Evolutionary conservation across 1,284 basidiomycete genomes (phyloP), one percentile per base, ranked within the genome.

Genomic region (Rhodotorula mucilaginosa): DNA sequence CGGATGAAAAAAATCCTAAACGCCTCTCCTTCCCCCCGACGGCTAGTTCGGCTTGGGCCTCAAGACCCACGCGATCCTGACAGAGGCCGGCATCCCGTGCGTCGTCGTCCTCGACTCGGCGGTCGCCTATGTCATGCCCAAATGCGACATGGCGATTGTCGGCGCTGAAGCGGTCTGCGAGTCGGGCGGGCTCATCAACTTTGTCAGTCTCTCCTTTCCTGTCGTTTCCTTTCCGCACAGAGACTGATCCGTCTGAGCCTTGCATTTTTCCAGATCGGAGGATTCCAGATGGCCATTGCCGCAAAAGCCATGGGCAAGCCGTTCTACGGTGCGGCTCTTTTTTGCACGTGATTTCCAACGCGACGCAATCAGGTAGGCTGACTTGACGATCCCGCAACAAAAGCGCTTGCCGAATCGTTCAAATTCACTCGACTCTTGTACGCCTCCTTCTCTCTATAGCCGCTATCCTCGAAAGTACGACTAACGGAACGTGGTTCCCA

Each of bases 61-160:
- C 79, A 91, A 90, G 81, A 96, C 94, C n/a, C 89, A 92, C 78
- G 88, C 93, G 77, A 86, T 88, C 67, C 85, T 97, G 60, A 90
- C 88, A 16, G 88, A 88, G 46, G 90, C 89, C 23, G 94, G 94
- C 3, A 92, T 99, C 73, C 94, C 95, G 7, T 95, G 92, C 82
- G 93, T 92, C 1, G 90, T 99, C 68, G 89, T 99, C 15, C 86
- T 99, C 68, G 97, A 99, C 82, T 93, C 93, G 15, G 95, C 96
- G 2, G 94, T 98, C 7, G 93, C 93, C 29, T 99, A 97, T 83
- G 88, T 93, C 74, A 97, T 99, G 90, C 92, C 96, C 77, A 90
- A 92, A 71, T 62, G 48, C 48, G 93, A 99, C 81, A 89, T 97
- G 79, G 92, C 96, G 60, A 87, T 99, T 56, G 93, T 98, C 34